Percentiles rank a stretch among this genome's conserved stretches.
Evolutionary conservation across 305 asterid species (phyloP).

Genomic region (Rubia peregrina): DNA sequence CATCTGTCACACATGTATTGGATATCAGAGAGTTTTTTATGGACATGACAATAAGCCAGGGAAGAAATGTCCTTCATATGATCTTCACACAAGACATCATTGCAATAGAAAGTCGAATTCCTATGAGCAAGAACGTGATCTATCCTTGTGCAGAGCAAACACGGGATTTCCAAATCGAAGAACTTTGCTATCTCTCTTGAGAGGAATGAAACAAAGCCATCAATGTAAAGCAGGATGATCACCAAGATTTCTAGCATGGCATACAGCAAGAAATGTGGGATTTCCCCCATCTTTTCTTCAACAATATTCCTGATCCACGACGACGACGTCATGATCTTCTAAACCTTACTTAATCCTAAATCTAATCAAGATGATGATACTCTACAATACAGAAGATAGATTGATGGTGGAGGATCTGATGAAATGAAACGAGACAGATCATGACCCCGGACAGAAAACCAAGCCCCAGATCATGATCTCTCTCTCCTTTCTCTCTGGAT

Average conservation of each 20-base stretch:
- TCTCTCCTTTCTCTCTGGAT: constrained; percentile 17
- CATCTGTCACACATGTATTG: constrained; percentile 72
- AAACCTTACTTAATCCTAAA: neutral
- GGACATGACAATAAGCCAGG: constrained; percentile 71
- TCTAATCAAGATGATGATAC: neutral
- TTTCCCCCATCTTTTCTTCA: constrained; percentile 43
- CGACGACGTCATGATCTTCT: constrained; percentile 19
- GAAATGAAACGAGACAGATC: constrained; percentile 39
- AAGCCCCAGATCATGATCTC: constrained; percentile 56
- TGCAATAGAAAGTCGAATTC: constrained; percentile 45
- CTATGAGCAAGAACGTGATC: constrained; percentile 58
- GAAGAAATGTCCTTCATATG: constrained; percentile 80
- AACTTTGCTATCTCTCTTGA: constrained; percentile 54
- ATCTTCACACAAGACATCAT: constrained; percentile 66
- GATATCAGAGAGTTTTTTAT: constrained; percentile 58
- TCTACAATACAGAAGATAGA: constrained; percentile 1
- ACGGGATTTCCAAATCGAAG: constrained; percentile 54
- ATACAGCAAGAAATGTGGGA: constrained; percentile 43
- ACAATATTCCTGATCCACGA: constrained; percentile 30
- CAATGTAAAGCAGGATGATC: constrained; percentile 59
- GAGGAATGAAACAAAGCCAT: constrained; percentile 65
- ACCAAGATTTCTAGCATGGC: constrained; percentile 72
- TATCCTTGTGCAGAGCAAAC: constrained; percentile 71
- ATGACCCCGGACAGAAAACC: constrained; percentile 36
- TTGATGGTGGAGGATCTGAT: constrained; percentile 21